Evolutionary conservation across 2,329 filamentous ascomycete species (phyloP).

Genomic region (Alternaria brassicae): DNA sequence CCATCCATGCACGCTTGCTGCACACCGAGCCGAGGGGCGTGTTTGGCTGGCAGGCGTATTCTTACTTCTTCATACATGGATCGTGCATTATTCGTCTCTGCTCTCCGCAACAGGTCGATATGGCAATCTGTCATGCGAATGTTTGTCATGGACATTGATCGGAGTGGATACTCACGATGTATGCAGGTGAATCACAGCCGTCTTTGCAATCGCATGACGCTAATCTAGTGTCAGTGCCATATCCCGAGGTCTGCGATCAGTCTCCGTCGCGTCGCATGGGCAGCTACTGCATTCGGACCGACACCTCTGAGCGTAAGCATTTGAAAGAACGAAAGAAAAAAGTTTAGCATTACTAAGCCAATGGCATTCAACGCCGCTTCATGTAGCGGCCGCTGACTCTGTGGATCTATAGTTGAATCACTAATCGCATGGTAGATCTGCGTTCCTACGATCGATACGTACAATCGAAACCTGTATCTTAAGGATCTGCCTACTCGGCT

Average conservation of each 20-base stretch:
- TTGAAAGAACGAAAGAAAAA: neutral
- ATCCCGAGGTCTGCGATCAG: neutral
- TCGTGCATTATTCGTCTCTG: neutral
- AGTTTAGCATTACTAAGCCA: neutral
- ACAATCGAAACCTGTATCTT: neutral
- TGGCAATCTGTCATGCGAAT: conserved; percentile 1
- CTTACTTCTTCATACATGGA: neutral
- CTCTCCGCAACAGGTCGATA: neutral
- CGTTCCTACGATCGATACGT: neutral
- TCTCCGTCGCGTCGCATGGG: neutral
- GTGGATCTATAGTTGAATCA: neutral
- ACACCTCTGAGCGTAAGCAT: neutral
- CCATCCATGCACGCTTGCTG: conserved; percentile 9
- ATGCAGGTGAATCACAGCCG: conserved; percentile 3
- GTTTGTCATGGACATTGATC: neutral
- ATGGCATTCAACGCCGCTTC: conserved; percentile 1
- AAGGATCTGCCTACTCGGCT: neutral
- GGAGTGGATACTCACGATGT: neutral
- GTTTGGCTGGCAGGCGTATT: conserved; percentile 2
- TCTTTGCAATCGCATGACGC: neutral
- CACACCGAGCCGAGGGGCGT: neutral
- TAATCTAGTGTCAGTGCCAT: conserved; percentile 1
- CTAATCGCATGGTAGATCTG: neutral
- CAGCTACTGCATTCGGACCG: conserved; percentile 4
- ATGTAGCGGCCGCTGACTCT: neutral